Evolutionary conservation across 768 basidiomycete genomes (phyloP), one percentile per base, ranked within the genome.

Genomic region (Trichaptum fuscoviolaceum): DNA sequence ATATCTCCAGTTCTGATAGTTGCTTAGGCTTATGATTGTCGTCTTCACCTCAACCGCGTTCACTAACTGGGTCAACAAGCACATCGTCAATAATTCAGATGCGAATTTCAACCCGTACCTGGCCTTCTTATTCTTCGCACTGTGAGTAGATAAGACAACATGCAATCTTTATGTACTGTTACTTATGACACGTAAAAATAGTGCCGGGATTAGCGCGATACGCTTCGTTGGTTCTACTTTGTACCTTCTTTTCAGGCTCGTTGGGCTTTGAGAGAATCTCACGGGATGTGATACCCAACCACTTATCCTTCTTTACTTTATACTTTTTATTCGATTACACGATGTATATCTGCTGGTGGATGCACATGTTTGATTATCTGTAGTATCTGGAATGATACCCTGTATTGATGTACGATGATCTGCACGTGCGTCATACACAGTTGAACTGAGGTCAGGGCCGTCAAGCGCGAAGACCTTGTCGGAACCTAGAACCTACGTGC

Each of bases 21-120:
- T 27, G 20, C 35, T 64, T 68, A 89, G 87, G 83, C 23, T 88
- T 52, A 81, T 93, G 85, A 88, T 91, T 68, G 72, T 91, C 57
- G 81, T 85, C 52, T 92, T 92, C 78, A 93, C 91, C 9, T 92
- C 90, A 8, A 81, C 80, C 5, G 89, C 85, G 7, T 96, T 96
- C 78, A 82, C 84, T 57, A 80, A 85, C 20, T 95, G 91, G 89
- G 87, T 92, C 35, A 77, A 83, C 26, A 65, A 77, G 34, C 85
- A 90, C 70, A 79, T 93, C 63, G 75, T 82, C 61, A 75, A 73
- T n/a, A 75, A 77, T 0, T 78, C 79, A 4, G 80, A 83, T 66
- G 79, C 84, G 17, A 81, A 82, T 25, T 95, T 95, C 80, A 96
- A 96, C 73, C 93, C 94, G n/a, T 96, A 95, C 76, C 83, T 93